Evolutionary conservation across 768 basidiomycete genomes (phyloP), one percentile per base, ranked within the genome.

Genomic region (Lactifluus pinguis): DNA sequence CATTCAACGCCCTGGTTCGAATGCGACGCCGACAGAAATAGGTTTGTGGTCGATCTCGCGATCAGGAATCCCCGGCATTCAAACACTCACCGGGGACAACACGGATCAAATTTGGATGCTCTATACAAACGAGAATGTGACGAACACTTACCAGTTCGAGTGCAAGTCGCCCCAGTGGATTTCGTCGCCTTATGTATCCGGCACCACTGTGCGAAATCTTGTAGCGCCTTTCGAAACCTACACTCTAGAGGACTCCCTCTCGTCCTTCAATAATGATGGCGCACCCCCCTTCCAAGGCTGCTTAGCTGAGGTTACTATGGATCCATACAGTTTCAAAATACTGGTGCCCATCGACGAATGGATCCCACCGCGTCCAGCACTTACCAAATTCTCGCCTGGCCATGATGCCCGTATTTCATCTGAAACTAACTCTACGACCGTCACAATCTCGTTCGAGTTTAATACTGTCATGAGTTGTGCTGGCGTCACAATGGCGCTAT

Each of bases 1-100:
- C 48, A 89, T 92, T 64, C 73, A 86, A 60, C 82, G 86, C 14
- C 92, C 92, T 9, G 94, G 94, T 69, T 95, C 94, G 25, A 92
- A 94, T 69, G 68, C 70, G 19, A 91, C 91, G 1, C 69, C 68
- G 44, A 92, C 93, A 0, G 92, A 95, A 73, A 83, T 94, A 78
- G 94, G 94, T 56, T 76, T 95, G 10, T 95, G 88, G 86, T 87
- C 91, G 1, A 82, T 84, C 17, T 84, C 85, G 5, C 83, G 93
- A 36, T 75, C 84, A 3, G 85, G 77, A 15, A 79, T 93, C 36
- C 2, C 72, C 4, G 73, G 70, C 25, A 72, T 79, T n/a, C 91
- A 94, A 71, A 80, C 69, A 5, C 77, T 92, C 55, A 75, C 73
- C 1, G 88, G 89, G 6, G 76, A 68, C 29, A 78, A 81, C 69